Evolutionary conservation across 345 rosid species (phyloP).

Genomic region (Luvunga scandens): DNA sequence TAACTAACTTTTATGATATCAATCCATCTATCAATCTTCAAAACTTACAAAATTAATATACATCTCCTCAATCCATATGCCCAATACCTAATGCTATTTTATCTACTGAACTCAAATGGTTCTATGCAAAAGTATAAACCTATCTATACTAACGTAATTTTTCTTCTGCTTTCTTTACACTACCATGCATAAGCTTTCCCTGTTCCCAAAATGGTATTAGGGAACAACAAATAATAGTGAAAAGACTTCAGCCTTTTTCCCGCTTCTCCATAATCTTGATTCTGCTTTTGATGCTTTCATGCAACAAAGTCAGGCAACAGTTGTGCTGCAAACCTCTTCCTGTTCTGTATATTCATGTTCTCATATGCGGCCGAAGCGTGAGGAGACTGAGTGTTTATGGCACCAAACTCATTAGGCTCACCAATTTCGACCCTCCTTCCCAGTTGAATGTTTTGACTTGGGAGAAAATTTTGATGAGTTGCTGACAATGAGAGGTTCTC

Average conservation of each 20-base stretch:
- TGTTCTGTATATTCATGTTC: slow-evolving; percentile 71
- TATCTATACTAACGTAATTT: slow-evolving; percentile 61
- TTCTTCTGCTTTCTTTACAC: slow-evolving; percentile 39
- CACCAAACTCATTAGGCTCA: slow-evolving; percentile 64
- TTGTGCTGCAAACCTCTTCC: slow-evolving; percentile 87
- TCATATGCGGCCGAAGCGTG: slow-evolving; percentile 71
- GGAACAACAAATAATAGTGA: slow-evolving; percentile 35
- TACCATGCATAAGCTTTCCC: slow-evolving; percentile 35
- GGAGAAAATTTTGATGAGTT: slow-evolving; percentile 70
- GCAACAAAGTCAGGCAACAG: slow-evolving; percentile 89
- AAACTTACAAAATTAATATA: slow-evolving; percentile 83
- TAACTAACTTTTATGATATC: slow-evolving; percentile 33
- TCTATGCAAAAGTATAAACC: slow-evolving; percentile 59
- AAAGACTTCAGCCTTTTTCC: slow-evolving; percentile 7
- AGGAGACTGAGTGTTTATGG: slow-evolving; percentile 40
- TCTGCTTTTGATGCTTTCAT: slow-evolving; percentile 23
- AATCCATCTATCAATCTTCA: slow-evolving; percentile 60
- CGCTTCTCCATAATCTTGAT: background rate
- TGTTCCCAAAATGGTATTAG: slow-evolving; percentile 19
- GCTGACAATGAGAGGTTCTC: slow-evolving; percentile 80
- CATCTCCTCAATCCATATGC: slow-evolving; percentile 59
- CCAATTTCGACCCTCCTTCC: slow-evolving; percentile 77
- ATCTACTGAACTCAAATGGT: slow-evolving; percentile 48
- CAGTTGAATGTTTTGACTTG: slow-evolving; percentile 67
- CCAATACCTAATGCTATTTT: slow-evolving; percentile 57